These are phyloP conservation scores for Chaetomiaceae sp. DNA, from an alignment of 2,329 filamentous ascomycete species.

Conservation along the genomic window DNA sequence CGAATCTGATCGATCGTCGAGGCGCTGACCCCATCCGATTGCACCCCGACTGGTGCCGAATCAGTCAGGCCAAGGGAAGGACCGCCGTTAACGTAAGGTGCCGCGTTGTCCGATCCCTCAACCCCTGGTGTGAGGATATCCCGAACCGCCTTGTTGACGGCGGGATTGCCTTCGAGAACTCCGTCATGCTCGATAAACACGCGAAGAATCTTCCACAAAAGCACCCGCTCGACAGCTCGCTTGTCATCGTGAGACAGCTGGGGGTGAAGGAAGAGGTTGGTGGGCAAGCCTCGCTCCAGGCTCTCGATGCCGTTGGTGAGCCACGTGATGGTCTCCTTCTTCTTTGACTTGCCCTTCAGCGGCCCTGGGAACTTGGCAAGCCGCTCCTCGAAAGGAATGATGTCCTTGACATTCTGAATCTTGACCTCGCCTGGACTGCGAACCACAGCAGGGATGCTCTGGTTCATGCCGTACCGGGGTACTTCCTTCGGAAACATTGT, in stretches of 20 bases:
- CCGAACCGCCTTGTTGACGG: conserved; percentile 70
- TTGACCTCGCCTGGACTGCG: conserved; percentile 78
- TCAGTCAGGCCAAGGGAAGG: conserved; percentile 14
- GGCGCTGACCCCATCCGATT: conserved; percentile 62
- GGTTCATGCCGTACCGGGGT: conserved; percentile 76
- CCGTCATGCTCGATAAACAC: conserved; percentile 86
- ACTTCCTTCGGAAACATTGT: conserved; percentile 86
- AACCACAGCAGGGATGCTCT: conserved; percentile 70
- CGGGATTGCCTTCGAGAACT: conserved; percentile 64
- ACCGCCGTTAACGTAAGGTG: conserved; percentile 28
- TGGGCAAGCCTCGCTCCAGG: conserved; percentile 58
- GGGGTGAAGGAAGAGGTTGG: conserved; percentile 45
- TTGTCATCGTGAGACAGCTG: conserved; percentile 59
- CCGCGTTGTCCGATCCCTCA: conserved; percentile 28
- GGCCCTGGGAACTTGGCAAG: conserved; percentile 85
- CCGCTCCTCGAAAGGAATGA: conserved; percentile 66
- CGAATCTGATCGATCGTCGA: conserved; percentile 68
- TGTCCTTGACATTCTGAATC: conserved; percentile 68
- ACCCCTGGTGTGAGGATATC: conserved; percentile 64
- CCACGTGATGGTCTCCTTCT: conserved; percentile 88
- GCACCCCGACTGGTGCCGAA: conserved; percentile 28
- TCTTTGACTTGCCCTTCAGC: conserved; percentile 83
- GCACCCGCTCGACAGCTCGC: conserved; percentile 69
- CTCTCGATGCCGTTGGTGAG: conserved; percentile 69
- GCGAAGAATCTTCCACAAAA: conserved; percentile 83